Conservation (phyloP, 176 grass and related monocot species). For the Carex parvula region DNA sequence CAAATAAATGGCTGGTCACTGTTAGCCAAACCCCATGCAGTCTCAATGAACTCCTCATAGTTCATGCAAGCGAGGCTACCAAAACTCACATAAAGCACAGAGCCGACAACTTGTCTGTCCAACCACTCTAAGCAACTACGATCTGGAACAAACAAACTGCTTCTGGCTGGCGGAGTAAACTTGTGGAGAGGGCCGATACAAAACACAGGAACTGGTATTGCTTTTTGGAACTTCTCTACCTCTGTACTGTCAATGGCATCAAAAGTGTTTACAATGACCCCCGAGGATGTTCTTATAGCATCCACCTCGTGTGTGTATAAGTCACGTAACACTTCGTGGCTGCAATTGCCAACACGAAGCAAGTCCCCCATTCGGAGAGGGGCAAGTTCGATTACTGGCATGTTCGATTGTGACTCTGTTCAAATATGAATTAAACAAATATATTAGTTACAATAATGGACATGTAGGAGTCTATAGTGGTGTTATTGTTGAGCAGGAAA, state of each 20-base stretch:
- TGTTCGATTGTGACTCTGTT: slow-evolving; percentile 17
- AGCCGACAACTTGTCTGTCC: not conserved
- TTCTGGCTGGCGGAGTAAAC: not conserved
- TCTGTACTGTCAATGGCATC: slow-evolving; percentile 19
- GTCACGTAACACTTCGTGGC: not conserved
- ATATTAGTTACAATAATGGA: not conserved
- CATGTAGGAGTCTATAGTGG: not conserved
- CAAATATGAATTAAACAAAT: not conserved
- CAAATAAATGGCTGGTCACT: slow-evolving; percentile 28
- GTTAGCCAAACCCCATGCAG: slow-evolving; percentile 18
- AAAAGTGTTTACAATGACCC: slow-evolving; percentile 30
- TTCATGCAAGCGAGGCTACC: slow-evolving; percentile 26
- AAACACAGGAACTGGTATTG: slow-evolving; percentile 1
- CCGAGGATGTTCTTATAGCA: slow-evolving; percentile 16
- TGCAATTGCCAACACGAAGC: not conserved
- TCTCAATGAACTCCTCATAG: slow-evolving; percentile 19
- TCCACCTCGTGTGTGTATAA: not conserved
- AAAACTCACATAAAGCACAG: slow-evolving; percentile 36
- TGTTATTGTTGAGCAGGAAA: not conserved
- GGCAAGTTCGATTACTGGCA: not conserved
- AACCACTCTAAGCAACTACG: slow-evolving; percentile 28
- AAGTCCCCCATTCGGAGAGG: slow-evolving; percentile 28
- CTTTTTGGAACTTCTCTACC: not conserved
- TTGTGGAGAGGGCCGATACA: slow-evolving; percentile 28
- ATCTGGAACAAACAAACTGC: not conserved